phyloP scores from a whole-genome alignment of 2,329 filamentous ascomycete genomes.

The Ciborinia camelliae region DNA sequence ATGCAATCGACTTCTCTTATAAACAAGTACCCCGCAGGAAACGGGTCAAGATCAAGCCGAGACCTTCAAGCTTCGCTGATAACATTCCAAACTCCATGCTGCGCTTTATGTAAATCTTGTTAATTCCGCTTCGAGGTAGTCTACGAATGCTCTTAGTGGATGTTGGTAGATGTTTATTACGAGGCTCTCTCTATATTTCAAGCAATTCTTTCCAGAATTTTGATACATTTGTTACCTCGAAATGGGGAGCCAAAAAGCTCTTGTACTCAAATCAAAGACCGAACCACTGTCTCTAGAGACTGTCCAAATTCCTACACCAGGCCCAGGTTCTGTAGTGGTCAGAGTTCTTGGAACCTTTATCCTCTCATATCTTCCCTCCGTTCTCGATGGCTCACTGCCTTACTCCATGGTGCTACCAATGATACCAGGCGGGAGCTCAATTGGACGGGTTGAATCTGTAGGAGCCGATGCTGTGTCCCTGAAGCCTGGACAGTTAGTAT shows the following conservation, averaged over 20 bases:
- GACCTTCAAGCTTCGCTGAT: neutral
- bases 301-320: constrained; percentile 36
- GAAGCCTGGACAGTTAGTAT: constrained; percentile 39
- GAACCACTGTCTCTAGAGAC: constrained; percentile 31
- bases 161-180: too few relatives aligned
- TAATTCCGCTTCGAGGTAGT: neutral
- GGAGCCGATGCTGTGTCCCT: constrained; percentile 39
- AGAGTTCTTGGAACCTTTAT: constrained; percentile 39
- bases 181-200: too few relatives aligned
- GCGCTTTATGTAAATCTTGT: neutral
- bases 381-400: constrained; percentile 39
- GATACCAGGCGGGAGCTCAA: constrained; percentile 35
- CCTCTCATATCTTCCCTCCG: constrained; percentile 39
- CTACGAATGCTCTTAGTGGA: neutral
- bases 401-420: constrained; percentile 34
- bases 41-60: neutral
- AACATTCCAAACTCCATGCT: neutral
- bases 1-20: neutral
- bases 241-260: constrained; percentile 11
- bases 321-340: constrained; percentile 41
- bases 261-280: constrained; percentile 1
- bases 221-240: neutral
- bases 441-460: constrained; percentile 39
- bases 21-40: neutral
- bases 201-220: too few relatives aligned